Percentiles rank a stretch among this genome's conserved stretches.
These are phyloP conservation scores for Hermanozyma aechmeae DNA, from an alignment of 805 yeast genomes.

Conservation along the genomic window DNA sequence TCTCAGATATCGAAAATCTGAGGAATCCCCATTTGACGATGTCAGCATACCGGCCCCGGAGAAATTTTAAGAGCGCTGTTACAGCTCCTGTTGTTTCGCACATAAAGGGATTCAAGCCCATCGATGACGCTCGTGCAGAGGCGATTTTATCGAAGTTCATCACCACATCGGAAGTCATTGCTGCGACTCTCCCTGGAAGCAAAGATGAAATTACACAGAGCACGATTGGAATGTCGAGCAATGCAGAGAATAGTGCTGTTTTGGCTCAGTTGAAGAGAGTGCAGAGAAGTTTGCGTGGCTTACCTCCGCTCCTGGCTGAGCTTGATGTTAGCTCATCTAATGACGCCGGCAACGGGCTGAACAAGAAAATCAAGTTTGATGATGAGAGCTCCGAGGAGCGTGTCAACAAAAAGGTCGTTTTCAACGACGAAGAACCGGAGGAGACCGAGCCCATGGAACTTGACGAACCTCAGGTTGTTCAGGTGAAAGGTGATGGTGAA, in stretches of 20 bases:
- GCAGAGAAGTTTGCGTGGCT: constrained; percentile 71
- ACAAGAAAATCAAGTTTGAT: constrained; percentile 19
- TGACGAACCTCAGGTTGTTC: constrained; percentile 5
- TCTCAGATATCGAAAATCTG: no score
- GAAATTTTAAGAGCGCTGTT: constrained; percentile 37
- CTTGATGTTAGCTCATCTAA: no score
- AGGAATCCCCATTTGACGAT: no score
- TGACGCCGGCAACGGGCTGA: constrained; percentile 4
- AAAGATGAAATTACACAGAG: no score
- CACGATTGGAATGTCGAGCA: constrained; percentile 27
- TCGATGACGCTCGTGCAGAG: constrained; percentile 38
- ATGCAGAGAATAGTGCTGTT: constrained; percentile 29
- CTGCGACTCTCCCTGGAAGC: no score
- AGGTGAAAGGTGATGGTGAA: constrained; percentile 3
- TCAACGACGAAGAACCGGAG: constrained; percentile 7
- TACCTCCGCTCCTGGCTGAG: constrained; percentile 49
- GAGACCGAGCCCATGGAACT: constrained; percentile 18
- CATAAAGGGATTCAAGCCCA: constrained; percentile 16
- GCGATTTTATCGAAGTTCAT: constrained; percentile 35
- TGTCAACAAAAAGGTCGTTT: constrained; percentile 9
- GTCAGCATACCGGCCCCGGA: no score
- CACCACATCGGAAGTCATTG: neutral
- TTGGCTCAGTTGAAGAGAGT: constrained; percentile 60
- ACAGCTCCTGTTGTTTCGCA: constrained; percentile 38
- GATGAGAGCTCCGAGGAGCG: constrained; percentile 10